Evolutionary conservation across 73 alveolate genomes (phyloP).

Genomic region (Breviolum minutum): DNA sequence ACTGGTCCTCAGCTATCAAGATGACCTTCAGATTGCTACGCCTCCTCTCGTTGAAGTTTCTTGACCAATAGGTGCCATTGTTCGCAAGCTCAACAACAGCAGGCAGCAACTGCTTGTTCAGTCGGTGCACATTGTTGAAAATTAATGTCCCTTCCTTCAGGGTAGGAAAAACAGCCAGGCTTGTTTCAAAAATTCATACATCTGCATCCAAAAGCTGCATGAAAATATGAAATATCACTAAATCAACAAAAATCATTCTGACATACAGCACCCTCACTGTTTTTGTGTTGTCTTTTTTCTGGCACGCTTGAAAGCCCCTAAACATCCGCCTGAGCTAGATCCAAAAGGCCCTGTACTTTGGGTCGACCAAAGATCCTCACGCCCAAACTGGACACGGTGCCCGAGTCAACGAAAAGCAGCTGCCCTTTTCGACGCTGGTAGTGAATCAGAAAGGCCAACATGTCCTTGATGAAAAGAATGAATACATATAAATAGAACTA

Average conservation of each 20-base stretch:
- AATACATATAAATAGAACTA: too few species aligned
- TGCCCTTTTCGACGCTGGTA: constrained; percentile 18
- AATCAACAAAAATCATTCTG: background rate
- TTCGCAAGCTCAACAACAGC: constrained; percentile 12
- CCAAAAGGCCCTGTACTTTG: constrained; percentile 7
- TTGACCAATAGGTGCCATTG: constrained; percentile 75
- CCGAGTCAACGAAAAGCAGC: constrained; percentile 63
- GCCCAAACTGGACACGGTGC: constrained; percentile 38
- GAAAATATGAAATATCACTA: background rate
- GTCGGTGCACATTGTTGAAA: constrained; percentile 49
- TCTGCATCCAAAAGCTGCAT: background rate
- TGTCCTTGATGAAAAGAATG: background rate
- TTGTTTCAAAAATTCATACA: background rate
- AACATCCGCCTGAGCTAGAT: background rate
- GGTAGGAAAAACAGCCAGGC: background rate
- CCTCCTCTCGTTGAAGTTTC: constrained; percentile 1
- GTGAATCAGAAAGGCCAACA: constrained; percentile 79
- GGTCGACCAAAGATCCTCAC: constrained; percentile 64
- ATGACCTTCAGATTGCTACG: constrained; percentile 37
- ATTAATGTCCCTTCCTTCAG: constrained; percentile 37
- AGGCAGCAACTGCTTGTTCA: constrained; percentile 38
- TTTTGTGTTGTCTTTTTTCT: background rate
- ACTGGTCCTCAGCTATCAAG: constrained; percentile 10
- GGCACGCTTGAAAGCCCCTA: background rate
- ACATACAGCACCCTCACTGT: background rate